A percentile compares a stretch with the other conserved stretches of the same genome.
These are phyloP conservation scores for Fusarium euwallaceae DNA, from an alignment of 2,329 filamentous ascomycete genomes.

Conservation along the genomic window DNA sequence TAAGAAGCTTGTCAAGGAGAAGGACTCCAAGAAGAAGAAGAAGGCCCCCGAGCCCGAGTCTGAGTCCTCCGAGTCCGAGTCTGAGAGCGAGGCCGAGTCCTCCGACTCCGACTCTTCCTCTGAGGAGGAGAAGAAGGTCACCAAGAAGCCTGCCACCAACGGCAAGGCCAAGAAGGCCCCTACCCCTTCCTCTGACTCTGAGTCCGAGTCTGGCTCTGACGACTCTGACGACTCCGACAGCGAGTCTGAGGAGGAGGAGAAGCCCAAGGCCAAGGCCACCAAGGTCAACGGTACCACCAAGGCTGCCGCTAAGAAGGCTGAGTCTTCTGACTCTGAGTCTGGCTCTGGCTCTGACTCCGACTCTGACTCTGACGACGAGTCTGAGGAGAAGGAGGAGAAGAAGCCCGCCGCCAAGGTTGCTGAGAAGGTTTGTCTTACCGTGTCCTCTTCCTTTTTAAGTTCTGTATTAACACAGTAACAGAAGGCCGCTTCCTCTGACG, in stretches of 20 bases:
- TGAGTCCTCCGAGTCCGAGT: slow-evolving; percentile 50
- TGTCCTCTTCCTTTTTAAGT: neutral
- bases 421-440: slow-evolving; percentile 47
- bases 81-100: slow-evolving; percentile 56
- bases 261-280: slow-evolving; percentile 49
- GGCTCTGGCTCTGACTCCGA: slow-evolving; percentile 48
- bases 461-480: slow-evolving; percentile 38
- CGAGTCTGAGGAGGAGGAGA: slow-evolving; percentile 53
- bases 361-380: slow-evolving; percentile 54
- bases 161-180: slow-evolving; percentile 49
- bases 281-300: slow-evolving; percentile 47
- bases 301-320: slow-evolving; percentile 40
- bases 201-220: slow-evolving; percentile 51
- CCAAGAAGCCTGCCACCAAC: slow-evolving; percentile 53
- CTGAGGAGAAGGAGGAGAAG: slow-evolving; percentile 52
- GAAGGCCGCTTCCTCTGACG: slow-evolving; percentile 49
- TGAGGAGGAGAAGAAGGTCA: slow-evolving; percentile 55
- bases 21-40: slow-evolving; percentile 64
- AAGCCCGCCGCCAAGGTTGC: slow-evolving; percentile 51
- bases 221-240: slow-evolving; percentile 52
- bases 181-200: slow-evolving; percentile 46
- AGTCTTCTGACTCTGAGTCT: slow-evolving; percentile 49
- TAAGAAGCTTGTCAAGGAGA: slow-evolving; percentile 63
- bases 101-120: slow-evolving; percentile 52
- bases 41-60: slow-evolving; percentile 60